These are phyloP conservation scores for Avena atlantica DNA, from an alignment of 176 grass and related monocot genomes.

Conservation along the genomic window DNA sequence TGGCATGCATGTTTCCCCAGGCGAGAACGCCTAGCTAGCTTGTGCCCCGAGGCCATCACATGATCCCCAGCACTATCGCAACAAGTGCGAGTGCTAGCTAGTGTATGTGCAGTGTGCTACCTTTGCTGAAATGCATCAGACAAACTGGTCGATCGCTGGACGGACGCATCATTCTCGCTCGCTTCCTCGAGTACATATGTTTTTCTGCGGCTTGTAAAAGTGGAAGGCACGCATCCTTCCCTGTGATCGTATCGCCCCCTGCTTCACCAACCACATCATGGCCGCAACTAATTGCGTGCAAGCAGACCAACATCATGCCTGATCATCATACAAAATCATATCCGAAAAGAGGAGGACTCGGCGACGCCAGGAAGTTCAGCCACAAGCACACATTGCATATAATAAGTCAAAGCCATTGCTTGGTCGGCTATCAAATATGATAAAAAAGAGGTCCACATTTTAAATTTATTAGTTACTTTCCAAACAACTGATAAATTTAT, in stretches of 20 bases:
- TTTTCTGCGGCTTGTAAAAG: not conserved
- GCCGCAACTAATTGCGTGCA: slow-evolving; percentile 35
- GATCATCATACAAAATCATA: slow-evolving; percentile 28
- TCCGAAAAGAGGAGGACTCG: not conserved
- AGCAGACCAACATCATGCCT: slow-evolving; percentile 49
- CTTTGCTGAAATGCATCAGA: not conserved
- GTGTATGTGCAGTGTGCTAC: not conserved
- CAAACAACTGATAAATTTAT: too few relatives aligned
- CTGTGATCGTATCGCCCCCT: not conserved
- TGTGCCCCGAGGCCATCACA: not conserved
- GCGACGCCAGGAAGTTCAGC: not conserved
- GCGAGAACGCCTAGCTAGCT: slow-evolving; percentile 13
- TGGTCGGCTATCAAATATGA: not conserved
- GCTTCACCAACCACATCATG: slow-evolving; percentile 36
- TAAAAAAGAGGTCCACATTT: too few relatives aligned
- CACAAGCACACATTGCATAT: not conserved
- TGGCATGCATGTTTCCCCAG: slow-evolving; percentile 23
- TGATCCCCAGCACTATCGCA: not conserved
- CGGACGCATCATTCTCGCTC: too few relatives aligned
- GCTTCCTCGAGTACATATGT: not conserved
- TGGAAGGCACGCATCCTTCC: slow-evolving; percentile 30
- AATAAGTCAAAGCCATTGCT: not conserved
- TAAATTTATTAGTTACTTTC: too few relatives aligned
- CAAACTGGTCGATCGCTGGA: not conserved
- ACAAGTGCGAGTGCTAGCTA: not conserved